Percentiles rank a stretch among this genome's conserved stretches.
phyloP scores from a whole-genome alignment of 768 basidiomycete species.

The Erythrobasidium yunnanense region DNA sequence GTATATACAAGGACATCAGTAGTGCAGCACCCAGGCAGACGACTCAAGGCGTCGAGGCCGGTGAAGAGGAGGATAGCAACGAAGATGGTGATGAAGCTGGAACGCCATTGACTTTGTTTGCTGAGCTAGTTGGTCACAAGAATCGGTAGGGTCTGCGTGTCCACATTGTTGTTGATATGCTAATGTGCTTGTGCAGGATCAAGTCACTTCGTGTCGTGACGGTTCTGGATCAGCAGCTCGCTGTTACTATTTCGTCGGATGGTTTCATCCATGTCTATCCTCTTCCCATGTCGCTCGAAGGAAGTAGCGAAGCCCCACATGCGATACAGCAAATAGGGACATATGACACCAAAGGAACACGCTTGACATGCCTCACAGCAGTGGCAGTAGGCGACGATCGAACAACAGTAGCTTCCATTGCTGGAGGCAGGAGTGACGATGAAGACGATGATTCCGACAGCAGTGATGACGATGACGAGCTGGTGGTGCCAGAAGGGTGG shows the following conservation, averaged over 20 bases:
- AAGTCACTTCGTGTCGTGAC: constrained; percentile 64
- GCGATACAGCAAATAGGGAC: constrained; percentile 51
- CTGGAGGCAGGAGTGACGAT: background rate
- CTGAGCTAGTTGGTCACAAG: constrained; percentile 63
- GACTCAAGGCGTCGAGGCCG: constrained; percentile 30
- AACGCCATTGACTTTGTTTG: constrained; percentile 48
- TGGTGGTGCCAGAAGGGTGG: background rate
- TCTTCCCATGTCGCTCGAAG: constrained; percentile 48
- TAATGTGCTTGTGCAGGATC: constrained; percentile 48
- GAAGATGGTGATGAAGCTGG: constrained; percentile 20
- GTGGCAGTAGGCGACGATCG: constrained; percentile 38
- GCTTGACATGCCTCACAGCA: constrained; percentile 58
- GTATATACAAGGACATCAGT: constrained; percentile 49
- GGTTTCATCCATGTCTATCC: constrained; percentile 72
- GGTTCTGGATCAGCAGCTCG: constrained; percentile 43
- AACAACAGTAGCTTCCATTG: constrained; percentile 9
- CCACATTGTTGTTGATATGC: background rate
- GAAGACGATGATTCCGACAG: background rate
- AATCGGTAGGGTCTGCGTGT: constrained; percentile 57
- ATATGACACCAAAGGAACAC: constrained; percentile 75
- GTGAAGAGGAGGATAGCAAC: background rate
- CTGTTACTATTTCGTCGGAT: constrained; percentile 76
- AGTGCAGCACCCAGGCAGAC: no score
- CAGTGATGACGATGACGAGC: background rate
- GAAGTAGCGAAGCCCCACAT: constrained; percentile 34